Conservation (phyloP, 305 asterid species). For the Rubia balearica region DNA sequence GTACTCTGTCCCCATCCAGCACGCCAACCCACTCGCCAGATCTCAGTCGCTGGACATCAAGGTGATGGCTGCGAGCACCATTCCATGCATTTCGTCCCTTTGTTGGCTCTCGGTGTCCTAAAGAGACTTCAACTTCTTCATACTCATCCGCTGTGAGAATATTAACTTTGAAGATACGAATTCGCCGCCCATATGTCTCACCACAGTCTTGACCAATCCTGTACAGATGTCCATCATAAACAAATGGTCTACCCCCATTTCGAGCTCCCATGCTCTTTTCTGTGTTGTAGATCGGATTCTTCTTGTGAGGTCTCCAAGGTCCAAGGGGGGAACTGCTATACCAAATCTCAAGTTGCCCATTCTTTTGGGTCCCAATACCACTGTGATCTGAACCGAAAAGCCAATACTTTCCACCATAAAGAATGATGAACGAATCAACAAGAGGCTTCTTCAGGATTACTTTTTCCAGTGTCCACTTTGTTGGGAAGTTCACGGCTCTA, state of each 20-base stretch:
- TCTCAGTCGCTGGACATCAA: constrained; percentile 72
- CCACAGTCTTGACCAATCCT: constrained; percentile 96
- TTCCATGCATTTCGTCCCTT: constrained; percentile 89
- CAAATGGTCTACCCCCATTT: constrained; percentile 91
- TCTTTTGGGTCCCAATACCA: constrained; percentile 58
- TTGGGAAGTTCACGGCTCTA: constrained; percentile 73
- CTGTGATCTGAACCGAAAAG: constrained; percentile 93
- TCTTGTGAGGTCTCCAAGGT: constrained; percentile 86
- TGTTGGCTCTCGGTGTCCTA: constrained; percentile 37
- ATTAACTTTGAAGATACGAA: constrained; percentile 60
- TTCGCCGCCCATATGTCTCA: constrained; percentile 57
- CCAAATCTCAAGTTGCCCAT: constrained; percentile 92
- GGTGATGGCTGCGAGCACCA: constrained; percentile 83
- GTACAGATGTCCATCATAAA: constrained; percentile 55
- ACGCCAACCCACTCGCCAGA: constrained; percentile 84
- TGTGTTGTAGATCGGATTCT: constrained; percentile 74
- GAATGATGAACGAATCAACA: constrained; percentile 69
- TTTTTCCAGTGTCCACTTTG: constrained; percentile 62
- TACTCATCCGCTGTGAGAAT: constrained; percentile 49
- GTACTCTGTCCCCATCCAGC: constrained; percentile 76
- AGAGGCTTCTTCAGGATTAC: constrained; percentile 66
- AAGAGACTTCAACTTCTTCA: constrained; percentile 73
- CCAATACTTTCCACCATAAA: constrained; percentile 67
- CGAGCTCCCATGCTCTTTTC: constrained; percentile 83
- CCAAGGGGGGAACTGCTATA: constrained; percentile 77